These are phyloP conservation scores for Angomonas ambiguus DNA, from an alignment of 208 protist genomes.

Conservation along the genomic window DNA sequence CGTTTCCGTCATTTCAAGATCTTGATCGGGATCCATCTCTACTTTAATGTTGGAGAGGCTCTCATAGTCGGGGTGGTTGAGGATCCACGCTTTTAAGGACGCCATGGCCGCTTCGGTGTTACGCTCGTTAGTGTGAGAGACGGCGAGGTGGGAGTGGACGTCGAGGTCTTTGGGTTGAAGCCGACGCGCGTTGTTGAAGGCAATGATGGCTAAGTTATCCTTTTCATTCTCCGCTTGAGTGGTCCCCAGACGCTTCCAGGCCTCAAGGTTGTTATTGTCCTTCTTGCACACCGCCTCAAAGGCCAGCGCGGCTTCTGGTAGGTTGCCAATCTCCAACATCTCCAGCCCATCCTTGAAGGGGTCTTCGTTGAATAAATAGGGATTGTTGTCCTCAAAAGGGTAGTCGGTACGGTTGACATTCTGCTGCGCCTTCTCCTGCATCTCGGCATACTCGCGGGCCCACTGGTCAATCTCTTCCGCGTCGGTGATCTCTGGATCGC, in stretches of 20 bases:
- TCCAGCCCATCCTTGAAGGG: slow-evolving; percentile 70
- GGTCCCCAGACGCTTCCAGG: slow-evolving; percentile 76
- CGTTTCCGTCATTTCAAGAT: slow-evolving; percentile 49
- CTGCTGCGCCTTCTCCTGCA: slow-evolving; percentile 45
- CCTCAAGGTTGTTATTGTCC: slow-evolving; percentile 54
- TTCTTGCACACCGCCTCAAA: slow-evolving; percentile 88
- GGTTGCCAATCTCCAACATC: slow-evolving; percentile 68
- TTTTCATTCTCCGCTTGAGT: slow-evolving; percentile 91
- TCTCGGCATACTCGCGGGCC: slow-evolving; percentile 68
- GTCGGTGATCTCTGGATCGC: slow-evolving; percentile 14
- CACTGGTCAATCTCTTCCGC: slow-evolving; percentile 56
- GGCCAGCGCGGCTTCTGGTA: slow-evolving; percentile 83
- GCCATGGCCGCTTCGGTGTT: slow-evolving; percentile 65
- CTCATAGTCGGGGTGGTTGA: slow-evolving; percentile 77
- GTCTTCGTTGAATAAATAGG: slow-evolving; percentile 73
- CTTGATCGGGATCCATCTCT: slow-evolving; percentile 26
- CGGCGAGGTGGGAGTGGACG: slow-evolving; percentile 70
- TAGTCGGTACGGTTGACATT: slow-evolving; percentile 74
- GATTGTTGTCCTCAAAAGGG: slow-evolving; percentile 87
- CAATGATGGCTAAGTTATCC: slow-evolving; percentile 81
- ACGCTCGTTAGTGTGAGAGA: slow-evolving; percentile 87
- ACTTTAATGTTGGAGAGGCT: slow-evolving; percentile 61
- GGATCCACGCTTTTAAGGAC: slow-evolving; percentile 70
- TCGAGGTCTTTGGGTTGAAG: slow-evolving; percentile 61
- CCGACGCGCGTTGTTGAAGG: slow-evolving; percentile 73